phyloP scores from a whole-genome alignment of 2,329 filamentous ascomycete species.

The Boeremia exigua region DNA sequence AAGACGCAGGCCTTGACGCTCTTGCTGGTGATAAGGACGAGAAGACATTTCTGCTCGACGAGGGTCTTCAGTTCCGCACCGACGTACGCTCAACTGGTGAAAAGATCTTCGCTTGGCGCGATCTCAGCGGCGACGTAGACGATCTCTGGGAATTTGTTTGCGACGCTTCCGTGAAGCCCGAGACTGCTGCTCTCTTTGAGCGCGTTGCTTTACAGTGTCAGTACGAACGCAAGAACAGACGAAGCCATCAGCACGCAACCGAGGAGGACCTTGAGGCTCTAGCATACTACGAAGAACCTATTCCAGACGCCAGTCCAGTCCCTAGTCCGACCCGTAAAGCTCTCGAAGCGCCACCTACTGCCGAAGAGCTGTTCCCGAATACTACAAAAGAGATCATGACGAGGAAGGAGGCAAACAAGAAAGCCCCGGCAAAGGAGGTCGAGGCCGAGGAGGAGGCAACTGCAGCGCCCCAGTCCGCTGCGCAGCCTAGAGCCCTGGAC shows the following conservation, averaged over 20 bases:
- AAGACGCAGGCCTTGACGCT: conserved; percentile 78
- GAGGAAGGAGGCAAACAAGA: conserved; percentile 47
- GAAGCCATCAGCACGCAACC: conserved; percentile 78
- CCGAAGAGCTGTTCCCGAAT: conserved; percentile 46
- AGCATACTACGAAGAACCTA: conserved; percentile 71
- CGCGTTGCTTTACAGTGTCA: conserved; percentile 88
- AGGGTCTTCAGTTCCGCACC: conserved; percentile 84
- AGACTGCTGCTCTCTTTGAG: conserved; percentile 81
- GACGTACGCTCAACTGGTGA: conserved; percentile 81
- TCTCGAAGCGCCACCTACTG: conserved; percentile 36
- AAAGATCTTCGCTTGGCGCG: conserved; percentile 90
- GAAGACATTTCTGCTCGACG: conserved; percentile 95
- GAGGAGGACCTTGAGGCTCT: conserved; percentile 83
- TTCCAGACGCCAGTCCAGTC: conserved; percentile 65
- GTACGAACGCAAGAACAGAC: conserved; percentile 94
- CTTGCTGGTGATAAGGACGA: conserved; percentile 87
- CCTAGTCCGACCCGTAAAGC: conserved; percentile 55
- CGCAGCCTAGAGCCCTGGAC: conserved; percentile 72
- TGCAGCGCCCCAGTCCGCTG: conserved; percentile 64
- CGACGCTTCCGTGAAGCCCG: conserved; percentile 72
- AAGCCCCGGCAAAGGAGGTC: conserved; percentile 32
- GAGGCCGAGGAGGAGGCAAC: conserved; percentile 55
- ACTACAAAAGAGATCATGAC: conserved; percentile 51
- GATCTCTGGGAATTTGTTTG: conserved; percentile 99
- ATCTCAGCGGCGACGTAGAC: conserved; percentile 89